Evolutionary conservation across 2,329 filamentous ascomycete genomes (phyloP).

Genomic region (Graphilbum fragrans): DNA sequence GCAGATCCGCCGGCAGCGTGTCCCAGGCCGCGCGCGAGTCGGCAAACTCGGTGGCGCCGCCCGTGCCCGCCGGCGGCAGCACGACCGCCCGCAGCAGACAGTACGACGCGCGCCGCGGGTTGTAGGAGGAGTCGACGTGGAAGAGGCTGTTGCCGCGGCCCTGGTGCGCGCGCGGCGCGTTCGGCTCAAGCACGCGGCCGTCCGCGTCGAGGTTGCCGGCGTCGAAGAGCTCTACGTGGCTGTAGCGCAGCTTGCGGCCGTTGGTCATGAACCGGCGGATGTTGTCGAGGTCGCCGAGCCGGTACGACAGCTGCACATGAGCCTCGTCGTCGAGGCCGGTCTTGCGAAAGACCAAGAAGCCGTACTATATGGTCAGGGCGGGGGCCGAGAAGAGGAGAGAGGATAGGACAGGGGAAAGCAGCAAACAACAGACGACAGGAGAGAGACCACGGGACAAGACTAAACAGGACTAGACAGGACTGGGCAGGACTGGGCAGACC

Average conservation of each 20-base stretch:
- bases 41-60: slow-evolving; percentile 42
- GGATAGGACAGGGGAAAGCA: too few relatives aligned
- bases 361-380: slow-evolving; percentile 19
- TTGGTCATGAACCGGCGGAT: slow-evolving; percentile 33
- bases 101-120: slow-evolving; percentile 38
- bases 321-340: slow-evolving; percentile 33
- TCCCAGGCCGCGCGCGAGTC: slow-evolving; percentile 39
- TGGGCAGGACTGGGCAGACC: too few relatives aligned
- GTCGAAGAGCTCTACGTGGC: slow-evolving; percentile 41
- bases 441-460: too few relatives aligned
- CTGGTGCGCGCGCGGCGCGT: slow-evolving; percentile 25
- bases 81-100: slow-evolving; percentile 36
- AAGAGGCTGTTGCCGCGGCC: slow-evolving; percentile 36
- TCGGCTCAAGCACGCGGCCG: slow-evolving; percentile 26
- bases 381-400: slow-evolving; percentile 18
- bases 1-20: slow-evolving; percentile 24
- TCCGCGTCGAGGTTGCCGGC: slow-evolving; percentile 41
- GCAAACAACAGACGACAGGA: too few relatives aligned
- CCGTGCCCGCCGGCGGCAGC: slow-evolving; percentile 30
- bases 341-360: slow-evolving; percentile 9
- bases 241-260: slow-evolving; percentile 33
- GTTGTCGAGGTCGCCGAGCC: slow-evolving; percentile 44
- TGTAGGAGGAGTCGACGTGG: slow-evolving; percentile 43
- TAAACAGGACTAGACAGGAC: too few relatives aligned
- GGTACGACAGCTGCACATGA: slow-evolving; percentile 36